These are phyloP conservation scores for Aspergillus sclerotiicarbonarius DNA, from an alignment of 495 filamentous ascomycete species.

Conservation along the genomic window DNA sequence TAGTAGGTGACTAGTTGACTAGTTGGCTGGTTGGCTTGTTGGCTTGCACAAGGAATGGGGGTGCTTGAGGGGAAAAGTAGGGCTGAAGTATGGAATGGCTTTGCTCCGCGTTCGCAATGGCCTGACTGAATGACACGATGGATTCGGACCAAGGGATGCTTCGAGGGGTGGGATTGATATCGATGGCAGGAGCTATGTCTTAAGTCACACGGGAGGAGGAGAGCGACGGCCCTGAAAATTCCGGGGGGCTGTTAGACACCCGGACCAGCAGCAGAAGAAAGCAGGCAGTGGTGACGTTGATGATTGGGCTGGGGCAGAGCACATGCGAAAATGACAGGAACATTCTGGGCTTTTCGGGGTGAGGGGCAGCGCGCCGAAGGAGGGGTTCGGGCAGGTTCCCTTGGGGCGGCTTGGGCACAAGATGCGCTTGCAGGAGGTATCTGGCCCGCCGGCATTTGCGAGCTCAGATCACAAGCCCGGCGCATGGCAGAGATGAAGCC, in stretches of 20 bases:
- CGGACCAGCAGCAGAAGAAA: conserved; percentile 6
- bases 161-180: neutral
- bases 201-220: conserved; percentile 9
- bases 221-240: conserved; percentile 13
- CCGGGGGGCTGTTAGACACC: conserved; percentile 17
- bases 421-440: conserved; percentile 10
- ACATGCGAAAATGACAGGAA: conserved; percentile 10
- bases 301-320: conserved; percentile 12
- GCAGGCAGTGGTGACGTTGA: conserved; percentile 9
- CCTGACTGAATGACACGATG: neutral
- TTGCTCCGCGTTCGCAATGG: neutral
- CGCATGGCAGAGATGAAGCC: neutral
- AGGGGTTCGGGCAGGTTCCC: conserved; percentile 7
- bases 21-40: no score
- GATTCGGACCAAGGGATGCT: conserved; percentile 1
- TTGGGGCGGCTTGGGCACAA: conserved; percentile 3
- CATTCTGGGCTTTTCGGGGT: conserved; percentile 15
- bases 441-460: neutral
- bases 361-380: neutral
- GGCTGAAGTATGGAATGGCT: conserved; percentile 25
- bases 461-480: conserved; percentile 1
- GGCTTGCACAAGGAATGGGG: neutral
- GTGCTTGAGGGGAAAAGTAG: conserved; percentile 14
- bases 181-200: neutral
- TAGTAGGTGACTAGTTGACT: neutral